Conservation (phyloP, 2,329 filamentous ascomycete species). For the Coniochaeta sp. region DNA sequence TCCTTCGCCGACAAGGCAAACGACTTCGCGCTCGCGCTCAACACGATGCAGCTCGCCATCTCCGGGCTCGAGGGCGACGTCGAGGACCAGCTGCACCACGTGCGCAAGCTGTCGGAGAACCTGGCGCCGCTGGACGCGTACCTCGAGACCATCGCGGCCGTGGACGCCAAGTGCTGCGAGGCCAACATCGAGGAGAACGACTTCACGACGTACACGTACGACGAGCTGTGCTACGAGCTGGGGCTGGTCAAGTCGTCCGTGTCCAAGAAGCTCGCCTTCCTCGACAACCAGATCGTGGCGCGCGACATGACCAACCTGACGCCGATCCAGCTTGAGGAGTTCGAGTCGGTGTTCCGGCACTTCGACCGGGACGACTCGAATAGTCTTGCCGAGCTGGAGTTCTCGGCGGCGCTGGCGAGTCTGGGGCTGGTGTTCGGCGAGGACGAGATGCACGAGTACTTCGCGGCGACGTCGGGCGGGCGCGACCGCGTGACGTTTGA, state of each 20-base stretch:
- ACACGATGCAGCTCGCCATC: conserved; percentile 89
- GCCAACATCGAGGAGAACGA: conserved; percentile 99
- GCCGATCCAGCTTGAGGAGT: conserved; percentile 96
- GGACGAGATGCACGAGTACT: conserved; percentile 96
- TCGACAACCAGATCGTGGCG: conserved; percentile 98
- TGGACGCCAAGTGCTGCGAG: conserved; percentile 86
- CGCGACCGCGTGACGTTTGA: conserved; percentile 85
- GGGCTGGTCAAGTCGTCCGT: conserved; percentile 86
- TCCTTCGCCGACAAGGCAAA: conserved; percentile 98
- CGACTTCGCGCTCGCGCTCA: conserved; percentile 90
- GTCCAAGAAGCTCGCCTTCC: conserved; percentile 90
- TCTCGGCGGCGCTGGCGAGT: conserved; percentile 91
- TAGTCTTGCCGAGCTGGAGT: conserved; percentile 85
- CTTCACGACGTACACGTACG: conserved; percentile 98
- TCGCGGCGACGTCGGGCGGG: conserved; percentile 75
- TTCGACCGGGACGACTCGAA: conserved; percentile 94
- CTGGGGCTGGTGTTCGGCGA: conserved; percentile 94
- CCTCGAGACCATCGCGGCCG: conserved; percentile 74
- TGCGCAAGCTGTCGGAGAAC: conserved; percentile 76
- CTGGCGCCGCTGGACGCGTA: conserved; percentile 86
- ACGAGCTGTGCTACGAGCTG: conserved; percentile 91
- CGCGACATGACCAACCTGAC: conserved; percentile 98
- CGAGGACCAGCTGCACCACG: conserved; percentile 87
- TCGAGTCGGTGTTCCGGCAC: conserved; percentile 96
- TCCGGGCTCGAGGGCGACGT: conserved; percentile 96